phyloP scores from a whole-genome alignment of 228 moss, liverwort and hornwort genomes.

The Sphagnum fallax region DNA sequence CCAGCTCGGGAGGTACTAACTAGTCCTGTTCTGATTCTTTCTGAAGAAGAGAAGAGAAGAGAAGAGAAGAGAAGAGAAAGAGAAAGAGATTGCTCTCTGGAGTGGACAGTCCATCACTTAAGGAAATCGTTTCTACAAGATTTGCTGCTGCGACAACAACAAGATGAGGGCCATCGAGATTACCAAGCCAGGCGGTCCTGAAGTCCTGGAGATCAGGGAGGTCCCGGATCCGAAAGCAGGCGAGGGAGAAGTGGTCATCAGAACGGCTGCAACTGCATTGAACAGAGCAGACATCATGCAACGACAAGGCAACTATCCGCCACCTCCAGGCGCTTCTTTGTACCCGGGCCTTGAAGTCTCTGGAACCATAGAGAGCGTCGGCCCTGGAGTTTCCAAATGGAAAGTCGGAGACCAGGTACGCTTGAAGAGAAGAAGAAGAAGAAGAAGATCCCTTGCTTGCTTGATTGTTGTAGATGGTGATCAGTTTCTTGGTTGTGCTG shows the following conservation, averaged over 20 bases:
- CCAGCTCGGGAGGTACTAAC: too few species aligned
- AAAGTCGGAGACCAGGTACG: conserved; percentile 48
- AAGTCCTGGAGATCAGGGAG: conserved; percentile 31
- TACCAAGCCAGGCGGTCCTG: conserved; percentile 28
- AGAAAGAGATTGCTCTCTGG: too few species aligned
- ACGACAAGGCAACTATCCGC: conserved; percentile 22
- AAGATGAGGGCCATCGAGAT: conserved; percentile 39
- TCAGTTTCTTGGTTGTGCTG: too few species aligned
- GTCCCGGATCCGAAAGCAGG: conserved; percentile 25
- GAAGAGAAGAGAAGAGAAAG: too few species aligned
- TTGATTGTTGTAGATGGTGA: too few species aligned
- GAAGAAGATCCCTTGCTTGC: too few species aligned
- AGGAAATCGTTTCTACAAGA: too few species aligned
- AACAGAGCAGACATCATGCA: conserved; percentile 42
- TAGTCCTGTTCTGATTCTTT: too few species aligned
- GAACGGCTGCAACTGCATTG: conserved; percentile 29
- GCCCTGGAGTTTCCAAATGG: conserved; percentile 40
- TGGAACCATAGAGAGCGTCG: conserved; percentile 34
- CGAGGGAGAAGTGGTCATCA: conserved; percentile 47
- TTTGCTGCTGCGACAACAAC: background rate
- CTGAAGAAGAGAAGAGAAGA: too few species aligned
- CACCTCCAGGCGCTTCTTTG: conserved; percentile 21
- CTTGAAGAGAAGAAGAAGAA: too few species aligned
- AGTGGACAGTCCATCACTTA: too few species aligned
- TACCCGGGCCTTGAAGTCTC: conserved; percentile 48